These are phyloP conservation scores for Coemansia sp. DNA, from an alignment of 192 early-diverging fungal species.

Conservation along the genomic window DNA sequence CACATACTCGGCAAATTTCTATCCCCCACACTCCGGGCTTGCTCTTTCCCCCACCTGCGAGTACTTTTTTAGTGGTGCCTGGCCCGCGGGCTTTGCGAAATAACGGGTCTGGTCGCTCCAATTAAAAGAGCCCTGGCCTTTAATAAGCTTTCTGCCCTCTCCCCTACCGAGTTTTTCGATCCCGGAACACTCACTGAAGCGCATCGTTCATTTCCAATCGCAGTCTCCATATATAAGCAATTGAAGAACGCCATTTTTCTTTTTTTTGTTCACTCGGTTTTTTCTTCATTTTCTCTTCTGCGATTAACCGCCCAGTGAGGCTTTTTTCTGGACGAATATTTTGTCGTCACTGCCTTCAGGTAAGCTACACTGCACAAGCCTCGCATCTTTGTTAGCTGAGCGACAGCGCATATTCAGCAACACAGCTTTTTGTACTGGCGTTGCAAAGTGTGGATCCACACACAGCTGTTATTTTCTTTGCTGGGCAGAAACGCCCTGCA, in stretches of 20 bases:
- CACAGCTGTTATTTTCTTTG: not conserved
- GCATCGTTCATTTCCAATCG: not conserved
- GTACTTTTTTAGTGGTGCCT: conserved; percentile 2
- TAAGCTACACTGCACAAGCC: conserved; percentile 6
- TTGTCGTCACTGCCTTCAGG: not conserved
- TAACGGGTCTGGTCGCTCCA: conserved; percentile 12
- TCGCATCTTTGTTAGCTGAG: conserved; percentile 7
- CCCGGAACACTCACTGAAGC: not conserved
- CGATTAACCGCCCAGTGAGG: conserved; percentile 3
- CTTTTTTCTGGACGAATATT: conserved; percentile 6
- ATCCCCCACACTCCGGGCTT: not conserved
- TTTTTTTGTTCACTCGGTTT: not conserved
- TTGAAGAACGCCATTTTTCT: not conserved
- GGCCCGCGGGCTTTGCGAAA: conserved; percentile 12
- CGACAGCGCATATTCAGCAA: not conserved
- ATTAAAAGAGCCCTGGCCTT: conserved; percentile 6
- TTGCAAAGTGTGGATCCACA: not conserved
- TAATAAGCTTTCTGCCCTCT: conserved; percentile 1
- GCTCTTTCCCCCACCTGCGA: not conserved
- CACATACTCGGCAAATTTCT: not conserved
- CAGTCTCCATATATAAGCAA: conserved; percentile 2
- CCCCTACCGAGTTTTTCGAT: not conserved
- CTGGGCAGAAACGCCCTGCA: conserved; percentile 8
- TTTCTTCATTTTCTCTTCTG: not conserved
- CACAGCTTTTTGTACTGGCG: not conserved